Evolutionary conservation across 2,329 filamentous ascomycete species (phyloP), one percentile per base, ranked within the genome.

Genomic region (Gaeumannomyces sp.): DNA sequence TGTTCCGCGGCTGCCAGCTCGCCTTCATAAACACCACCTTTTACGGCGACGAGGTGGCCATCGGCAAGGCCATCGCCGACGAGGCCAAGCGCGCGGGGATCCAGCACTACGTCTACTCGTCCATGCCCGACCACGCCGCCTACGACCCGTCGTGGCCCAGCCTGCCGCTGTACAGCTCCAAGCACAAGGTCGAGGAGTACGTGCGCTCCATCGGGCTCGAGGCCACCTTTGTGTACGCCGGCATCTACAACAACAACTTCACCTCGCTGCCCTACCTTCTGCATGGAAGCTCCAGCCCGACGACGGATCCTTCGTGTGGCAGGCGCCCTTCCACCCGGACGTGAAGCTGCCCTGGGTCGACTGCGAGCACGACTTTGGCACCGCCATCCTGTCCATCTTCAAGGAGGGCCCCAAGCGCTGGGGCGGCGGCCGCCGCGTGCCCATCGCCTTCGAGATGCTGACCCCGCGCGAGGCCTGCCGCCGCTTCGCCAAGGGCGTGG

Each of bases 191-290:
- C 58, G 95, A 98, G 77, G 90, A 95, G 64, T 96, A 98, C 76
- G 85, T 97, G 63, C 87, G 91, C 65, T 86, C 92, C 73, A 85
- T 97, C 57, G 88, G 88, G 13, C 82, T 97, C 14, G 92, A 92
- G 0, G 88, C 93, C 1, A 98, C 94, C 0, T 98, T 97, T 76
- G 89, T 97, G 69, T 97, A 97, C 77, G 92, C 93, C 13, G 95
- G 94, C 66, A 97, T 97, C 71, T 99, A 98, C 82, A 97, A 98
- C 82, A 98, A 98, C 78, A 98, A 99, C 76, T 99, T 98, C 78
- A 98, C 94, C 35, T 95, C 91, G 60, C 83, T 97, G 38, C 88
- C 87, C 1, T 98, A 97, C 73, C 95, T 98, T 98, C 79, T 95
- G 93, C 78, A 96, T 97, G 90, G 92, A n/a, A 96, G 68, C 80